Percentiles rank a stretch among this genome's conserved stretches.
phyloP scores from a whole-genome alignment of 768 basidiomycete species.

The Mycena vulgaris region DNA sequence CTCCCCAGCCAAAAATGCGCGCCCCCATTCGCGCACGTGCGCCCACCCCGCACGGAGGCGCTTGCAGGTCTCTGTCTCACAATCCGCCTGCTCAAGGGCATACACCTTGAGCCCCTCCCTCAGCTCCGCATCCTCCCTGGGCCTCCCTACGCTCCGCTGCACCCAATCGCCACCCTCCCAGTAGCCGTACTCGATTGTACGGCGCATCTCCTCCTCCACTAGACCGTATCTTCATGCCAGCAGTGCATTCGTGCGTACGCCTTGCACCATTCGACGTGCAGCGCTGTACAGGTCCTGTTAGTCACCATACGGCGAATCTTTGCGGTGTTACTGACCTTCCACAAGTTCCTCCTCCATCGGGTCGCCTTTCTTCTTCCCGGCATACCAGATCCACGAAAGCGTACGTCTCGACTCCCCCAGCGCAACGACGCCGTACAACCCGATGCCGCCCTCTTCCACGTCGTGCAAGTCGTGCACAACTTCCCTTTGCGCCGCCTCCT shows the following conservation, averaged over 20 bases:
- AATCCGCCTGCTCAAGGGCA: too few relatives aligned
- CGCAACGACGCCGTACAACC: not conserved
- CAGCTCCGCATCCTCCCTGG: not conserved
- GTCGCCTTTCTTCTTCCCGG: not conserved
- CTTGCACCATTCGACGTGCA: too few relatives aligned
- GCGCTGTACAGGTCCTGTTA: not conserved
- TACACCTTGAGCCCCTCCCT: not conserved
- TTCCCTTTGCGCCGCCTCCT: not conserved
- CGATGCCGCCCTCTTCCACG: not conserved
- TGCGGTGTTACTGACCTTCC: too few relatives aligned
- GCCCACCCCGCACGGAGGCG: too few relatives aligned
- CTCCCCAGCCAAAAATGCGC: not conserved
- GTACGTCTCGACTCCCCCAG: not conserved
- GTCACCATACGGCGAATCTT: too few relatives aligned
- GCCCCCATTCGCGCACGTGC: not conserved
- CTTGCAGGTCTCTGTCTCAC: too few relatives aligned
- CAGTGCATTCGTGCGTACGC: constrained; percentile 9
- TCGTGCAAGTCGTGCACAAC: not conserved
- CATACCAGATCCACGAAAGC: not conserved
- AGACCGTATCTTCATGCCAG: constrained; percentile 25
- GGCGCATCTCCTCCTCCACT: constrained; percentile 23
- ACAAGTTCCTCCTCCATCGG: not conserved
- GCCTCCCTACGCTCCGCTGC: not conserved
- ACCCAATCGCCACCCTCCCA: not conserved
- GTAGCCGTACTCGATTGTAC: not conserved